Percentiles rank a stretch among this genome's conserved stretches.
These are phyloP conservation scores for Trifolium subterraneum DNA, from an alignment of 306 rosid genomes.

Conservation along the genomic window DNA sequence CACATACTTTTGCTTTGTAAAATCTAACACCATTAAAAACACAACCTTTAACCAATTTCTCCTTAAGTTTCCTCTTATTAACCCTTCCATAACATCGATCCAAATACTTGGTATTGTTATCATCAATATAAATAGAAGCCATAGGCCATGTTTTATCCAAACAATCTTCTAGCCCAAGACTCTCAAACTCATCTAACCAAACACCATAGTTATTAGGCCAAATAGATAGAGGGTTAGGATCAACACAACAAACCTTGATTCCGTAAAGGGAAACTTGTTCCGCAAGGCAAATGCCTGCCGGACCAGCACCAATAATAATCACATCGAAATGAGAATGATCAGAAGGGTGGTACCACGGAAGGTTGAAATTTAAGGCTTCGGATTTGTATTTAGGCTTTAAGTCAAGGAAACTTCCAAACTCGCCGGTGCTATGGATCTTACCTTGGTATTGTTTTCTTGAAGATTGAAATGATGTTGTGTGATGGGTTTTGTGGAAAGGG, in stretches of 20 bases:
- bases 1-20: slow-evolving; percentile 65
- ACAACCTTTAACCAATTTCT: slow-evolving; percentile 60
- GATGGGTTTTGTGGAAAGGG: slow-evolving; percentile 35
- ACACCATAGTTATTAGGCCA: slow-evolving; percentile 94
- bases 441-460: slow-evolving; percentile 31
- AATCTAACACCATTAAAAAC: slow-evolving; percentile 68
- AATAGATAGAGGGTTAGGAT: slow-evolving; percentile 74
- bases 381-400: slow-evolving; percentile 54
- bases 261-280: slow-evolving; percentile 73
- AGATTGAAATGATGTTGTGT: slow-evolving; percentile 19
- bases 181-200: slow-evolving; percentile 84
- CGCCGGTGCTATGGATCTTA: slow-evolving; percentile 45
- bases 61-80: slow-evolving; percentile 61
- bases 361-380: slow-evolving; percentile 56
- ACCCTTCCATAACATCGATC: slow-evolving; percentile 71
- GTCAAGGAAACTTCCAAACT: slow-evolving; percentile 61
- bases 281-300: slow-evolving; percentile 69
- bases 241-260: slow-evolving; percentile 79
- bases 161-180: slow-evolving; percentile 64
- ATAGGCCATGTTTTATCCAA: slow-evolving; percentile 78
- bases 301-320: slow-evolving; percentile 74
- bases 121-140: slow-evolving; percentile 58
- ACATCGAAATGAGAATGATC: slow-evolving; percentile 56
- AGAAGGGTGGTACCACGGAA: slow-evolving; percentile 57
- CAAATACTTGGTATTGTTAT: slow-evolving; percentile 60